Base-by-base conservation (phyloP, 139 green algal species). In the Raphidocelis subcapitata region DNA sequence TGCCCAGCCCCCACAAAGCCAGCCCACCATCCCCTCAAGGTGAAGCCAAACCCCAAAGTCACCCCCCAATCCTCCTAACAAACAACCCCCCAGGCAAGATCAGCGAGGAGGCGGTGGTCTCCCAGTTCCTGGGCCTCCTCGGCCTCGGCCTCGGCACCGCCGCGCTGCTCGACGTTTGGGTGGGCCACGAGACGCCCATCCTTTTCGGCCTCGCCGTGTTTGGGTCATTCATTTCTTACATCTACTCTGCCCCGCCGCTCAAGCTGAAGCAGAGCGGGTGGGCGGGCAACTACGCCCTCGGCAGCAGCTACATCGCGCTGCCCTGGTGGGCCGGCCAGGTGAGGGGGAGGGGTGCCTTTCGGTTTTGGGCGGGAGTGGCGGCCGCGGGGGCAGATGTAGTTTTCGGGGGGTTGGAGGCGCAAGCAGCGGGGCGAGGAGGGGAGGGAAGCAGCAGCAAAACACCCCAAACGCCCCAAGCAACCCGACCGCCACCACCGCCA, bases 211-310 rank as follows among this genome's bases (percentile, higher is more conserved):
- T 99, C 52, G 87, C 96, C 2, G 29, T 93, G 24, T 96, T 97
- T 72, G 96, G 96, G 26, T 94, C 89, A 61, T 92, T 97, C 80
- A 95, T 99, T 74, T 97, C 91, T 16, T 99, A 99, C 90, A 98
- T 99, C 82, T 99, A 99, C 90, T 95, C 36, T 14, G 95, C 95
- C 3, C 96, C 96, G 4, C 96, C 95, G 15, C 85, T 99, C 51
- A 99, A 99, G 91, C 91, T 98, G 0, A 98, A 98, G 86, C 89
- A 96, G 82, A 91, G 83, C 55, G 94, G 93, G 35, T 98, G 94
- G 94, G 82, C 83, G 24, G 95, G 95, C 64, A 98, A 96, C 86
- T 99, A 98, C 72, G 95, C 95, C 1, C 62, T 77, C 21, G 95
- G 95, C 23, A 92, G 88, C 31, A 96, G 87, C 23, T 98, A 98